These are phyloP conservation scores for Ilyonectria sp. DNA, from an alignment of 2,329 filamentous ascomycete species.

Conservation along the genomic window DNA sequence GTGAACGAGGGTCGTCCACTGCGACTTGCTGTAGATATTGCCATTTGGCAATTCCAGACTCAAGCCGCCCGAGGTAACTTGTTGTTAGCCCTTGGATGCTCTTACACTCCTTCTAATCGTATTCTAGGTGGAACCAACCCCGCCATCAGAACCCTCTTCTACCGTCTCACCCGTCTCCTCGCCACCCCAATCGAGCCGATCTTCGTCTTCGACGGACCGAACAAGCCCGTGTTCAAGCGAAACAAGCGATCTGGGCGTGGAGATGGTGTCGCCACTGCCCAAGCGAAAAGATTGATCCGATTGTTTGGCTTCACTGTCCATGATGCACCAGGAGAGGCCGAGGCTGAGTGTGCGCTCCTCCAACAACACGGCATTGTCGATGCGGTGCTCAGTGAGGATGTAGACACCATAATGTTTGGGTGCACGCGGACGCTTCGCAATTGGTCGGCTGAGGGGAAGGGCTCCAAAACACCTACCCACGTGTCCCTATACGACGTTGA, in stretches of 20 bases:
- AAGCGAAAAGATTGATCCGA: conserved; percentile 87
- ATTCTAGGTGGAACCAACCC: conserved; percentile 84
- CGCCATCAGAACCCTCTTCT: conserved; percentile 92
- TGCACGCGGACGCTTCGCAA: conserved; percentile 84
- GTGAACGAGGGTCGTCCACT: conserved; percentile 80
- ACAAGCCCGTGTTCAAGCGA: conserved; percentile 90
- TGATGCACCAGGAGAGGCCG: conserved; percentile 93
- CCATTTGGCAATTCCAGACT: conserved; percentile 97
- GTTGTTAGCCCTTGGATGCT: too few species aligned
- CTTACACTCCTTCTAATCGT: conserved; percentile 21
- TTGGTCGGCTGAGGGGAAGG: conserved; percentile 82
- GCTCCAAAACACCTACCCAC: conserved; percentile 83
- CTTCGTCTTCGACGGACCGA: conserved; percentile 91
- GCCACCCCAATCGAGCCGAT: conserved; percentile 85
- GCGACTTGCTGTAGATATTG: conserved; percentile 91
- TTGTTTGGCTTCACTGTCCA: conserved; percentile 89
- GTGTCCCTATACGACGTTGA: conserved; percentile 84
- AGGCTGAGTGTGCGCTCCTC: conserved; percentile 93
- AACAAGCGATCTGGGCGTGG: conserved; percentile 81
- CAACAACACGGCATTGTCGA: conserved; percentile 89
- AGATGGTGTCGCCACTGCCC: conserved; percentile 77
- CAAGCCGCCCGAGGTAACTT: conserved; percentile 80
- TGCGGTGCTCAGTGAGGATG: conserved; percentile 95
- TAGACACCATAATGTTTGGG: conserved; percentile 98
- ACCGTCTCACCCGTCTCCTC: conserved; percentile 85